Percentiles rank a stretch among this genome's conserved stretches.
Evolutionary conservation across 257 asterid genomes (phyloP).

Genomic region (Nicotiana sylvestris): DNA sequence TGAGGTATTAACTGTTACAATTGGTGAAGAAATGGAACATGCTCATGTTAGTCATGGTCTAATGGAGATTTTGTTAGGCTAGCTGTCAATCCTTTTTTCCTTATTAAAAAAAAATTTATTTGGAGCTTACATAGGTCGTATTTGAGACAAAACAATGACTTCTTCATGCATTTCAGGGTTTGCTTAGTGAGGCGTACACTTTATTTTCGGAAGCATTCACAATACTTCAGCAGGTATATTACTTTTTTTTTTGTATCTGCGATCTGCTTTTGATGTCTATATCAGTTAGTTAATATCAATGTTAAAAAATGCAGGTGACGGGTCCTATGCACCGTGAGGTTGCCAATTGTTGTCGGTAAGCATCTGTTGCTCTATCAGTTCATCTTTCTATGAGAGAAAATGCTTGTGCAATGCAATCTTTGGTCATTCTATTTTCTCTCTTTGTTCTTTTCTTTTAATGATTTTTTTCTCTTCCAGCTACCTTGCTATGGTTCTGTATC

Average conservation of each 20-base stretch:
- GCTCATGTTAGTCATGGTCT: background rate
- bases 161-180: slow-evolving; percentile 42
- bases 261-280: background rate
- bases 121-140: background rate
- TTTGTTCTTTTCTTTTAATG: background rate
- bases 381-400: background rate
- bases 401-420: background rate
- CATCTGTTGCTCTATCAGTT: background rate
- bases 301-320: slow-evolving; percentile 62
- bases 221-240: slow-evolving; percentile 82
- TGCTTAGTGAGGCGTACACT: slow-evolving; percentile 83
- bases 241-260: background rate
- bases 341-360: slow-evolving; percentile 97
- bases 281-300: background rate
- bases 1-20: slow-evolving; percentile 48
- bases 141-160: background rate
- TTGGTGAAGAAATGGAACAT: background rate
- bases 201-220: slow-evolving; percentile 89
- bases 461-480: slow-evolving; percentile 40
- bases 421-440: background rate
- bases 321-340: slow-evolving; percentile 99
- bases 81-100: background rate
- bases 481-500: slow-evolving; percentile 96
- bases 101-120: background rate
- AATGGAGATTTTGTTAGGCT: background rate